These are phyloP conservation scores for Ophiostoma angusticollis DNA, from an alignment of 2,329 filamentous ascomycete species.

Conservation along the genomic window DNA sequence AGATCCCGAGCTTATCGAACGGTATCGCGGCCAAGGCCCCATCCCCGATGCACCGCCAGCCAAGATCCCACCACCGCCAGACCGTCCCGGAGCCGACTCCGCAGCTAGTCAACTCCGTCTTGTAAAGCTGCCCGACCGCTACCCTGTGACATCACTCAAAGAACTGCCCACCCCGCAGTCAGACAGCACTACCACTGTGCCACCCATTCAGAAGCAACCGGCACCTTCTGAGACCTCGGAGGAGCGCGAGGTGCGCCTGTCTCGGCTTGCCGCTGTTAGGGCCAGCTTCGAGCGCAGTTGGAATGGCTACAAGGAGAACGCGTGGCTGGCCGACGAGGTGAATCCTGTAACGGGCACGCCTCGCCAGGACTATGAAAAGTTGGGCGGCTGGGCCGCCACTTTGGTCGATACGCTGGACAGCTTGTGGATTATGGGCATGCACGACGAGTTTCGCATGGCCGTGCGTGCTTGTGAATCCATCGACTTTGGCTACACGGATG, in stretches of 20 bases:
- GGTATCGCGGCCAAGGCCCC: conserved; percentile 4
- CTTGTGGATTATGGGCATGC: conserved; percentile 60
- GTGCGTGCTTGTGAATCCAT: conserved; percentile 44
- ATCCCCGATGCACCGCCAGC: conserved; percentile 3
- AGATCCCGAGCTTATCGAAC: conserved; percentile 8
- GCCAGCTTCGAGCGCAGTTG: conserved; percentile 43
- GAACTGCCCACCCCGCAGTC: conserved; percentile 25
- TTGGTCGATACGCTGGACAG: conserved; percentile 56
- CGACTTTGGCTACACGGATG: conserved; percentile 44
- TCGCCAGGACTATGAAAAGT: conserved; percentile 38
- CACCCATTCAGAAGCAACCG: conserved; percentile 45
- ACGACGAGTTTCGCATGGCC: conserved; percentile 51
- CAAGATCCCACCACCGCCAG: conserved; percentile 6
- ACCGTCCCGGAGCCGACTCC: not conserved
- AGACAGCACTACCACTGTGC: conserved; percentile 34
- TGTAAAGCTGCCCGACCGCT: conserved; percentile 23
- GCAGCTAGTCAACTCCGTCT: conserved; percentile 6
- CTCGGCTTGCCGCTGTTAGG: conserved; percentile 32
- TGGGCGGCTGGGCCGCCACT: conserved; percentile 53
- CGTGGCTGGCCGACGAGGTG: conserved; percentile 53
- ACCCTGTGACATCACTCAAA: conserved; percentile 21
- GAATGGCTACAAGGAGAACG: conserved; percentile 46
- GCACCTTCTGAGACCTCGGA: conserved; percentile 32
- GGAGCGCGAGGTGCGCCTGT: conserved; percentile 23
- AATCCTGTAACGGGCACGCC: conserved; percentile 39